Base-by-base conservation (phyloP, 352 stramenopile genomes). In the Lagenidium giganteum region DNA sequence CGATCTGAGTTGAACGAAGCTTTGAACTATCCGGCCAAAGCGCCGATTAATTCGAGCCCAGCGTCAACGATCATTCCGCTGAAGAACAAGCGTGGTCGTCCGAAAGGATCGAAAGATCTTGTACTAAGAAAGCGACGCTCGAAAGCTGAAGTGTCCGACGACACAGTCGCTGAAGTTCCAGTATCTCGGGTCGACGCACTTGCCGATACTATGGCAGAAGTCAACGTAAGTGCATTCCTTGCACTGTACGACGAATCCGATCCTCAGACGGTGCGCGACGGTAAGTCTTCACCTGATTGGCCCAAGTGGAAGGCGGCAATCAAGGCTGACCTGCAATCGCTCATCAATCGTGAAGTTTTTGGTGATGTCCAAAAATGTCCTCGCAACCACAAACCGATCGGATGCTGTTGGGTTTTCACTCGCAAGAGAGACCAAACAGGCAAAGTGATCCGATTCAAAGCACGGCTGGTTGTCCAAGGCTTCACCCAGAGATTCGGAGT, bases 271-370 rank as follows among this genome's bases (percentile, higher is more conserved):
- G 3, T 53, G 13, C 4, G 20, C 27, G 37, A 47, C 17, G 47
- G 47, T 20, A 47, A 24, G n/a, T 9, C 38, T 11, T 47, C 38
- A 16, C 37, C 24, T 20, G 17, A 54, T 25, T 54, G 37, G 30
- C 38, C 24, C 3, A 35, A 31, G 18, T 54, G 47, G 38, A 54
- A 54, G 20, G 23, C 12, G 2, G 47, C 37, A 31, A 47, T 16
- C 8, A 16, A 8, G 8, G 20, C 20, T 6, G 31, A 37, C n/a
- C n/a, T n/a, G n/a, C n/a, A n/a, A n/a, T n/a, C n/a, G n/a, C n/a
- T n/a, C n/a, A n/a, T n/a, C n/a, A n/a, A n/a, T n/a, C 31, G 38
- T 36, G 30, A 54, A 47, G 47, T 54, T 13, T 54, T 54, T 33
- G 38, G 47, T 21, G 23, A 20, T 31, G 47, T 54, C 13, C 28